These are phyloP conservation scores for Wallacemonas rigidus DNA, from an alignment of 208 protist species.

Conservation along the genomic window DNA sequence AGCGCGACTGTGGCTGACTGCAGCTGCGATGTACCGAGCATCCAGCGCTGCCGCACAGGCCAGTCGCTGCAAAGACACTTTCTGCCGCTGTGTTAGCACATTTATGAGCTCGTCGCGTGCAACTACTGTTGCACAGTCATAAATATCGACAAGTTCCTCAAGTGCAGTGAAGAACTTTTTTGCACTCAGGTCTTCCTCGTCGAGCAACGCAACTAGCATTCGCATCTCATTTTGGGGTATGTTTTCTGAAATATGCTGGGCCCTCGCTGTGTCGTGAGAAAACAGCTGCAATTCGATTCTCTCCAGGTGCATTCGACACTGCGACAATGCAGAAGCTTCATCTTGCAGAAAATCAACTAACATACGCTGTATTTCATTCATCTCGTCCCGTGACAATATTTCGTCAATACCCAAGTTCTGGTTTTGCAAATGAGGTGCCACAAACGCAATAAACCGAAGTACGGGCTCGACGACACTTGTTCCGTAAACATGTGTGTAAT, in stretches of 20 bases:
- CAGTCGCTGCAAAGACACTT: not conserved
- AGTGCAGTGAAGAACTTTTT: not conserved
- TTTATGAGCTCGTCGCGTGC: not conserved
- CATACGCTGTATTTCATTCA: not conserved
- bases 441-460: not conserved
- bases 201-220: not conserved
- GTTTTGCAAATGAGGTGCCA: not conserved
- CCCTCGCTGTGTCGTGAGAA: not conserved
- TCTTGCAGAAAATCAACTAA: not conserved
- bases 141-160: not conserved
- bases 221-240: not conserved
- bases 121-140: not conserved
- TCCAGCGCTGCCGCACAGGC: constrained; percentile 7
- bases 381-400: not conserved
- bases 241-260: no score
- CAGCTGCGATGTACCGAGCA: not conserved
- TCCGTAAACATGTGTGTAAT: constrained; percentile 2
- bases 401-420: not conserved
- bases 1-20: not conserved
- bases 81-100: not conserved
- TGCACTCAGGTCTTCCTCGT: not conserved
- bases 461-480: not conserved
- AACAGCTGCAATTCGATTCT: not conserved
- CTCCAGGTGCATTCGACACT: not conserved
- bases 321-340: not conserved